phyloP scores from a whole-genome alignment of 306 rosid genomes.

The Fragaria ananassa region DNA sequence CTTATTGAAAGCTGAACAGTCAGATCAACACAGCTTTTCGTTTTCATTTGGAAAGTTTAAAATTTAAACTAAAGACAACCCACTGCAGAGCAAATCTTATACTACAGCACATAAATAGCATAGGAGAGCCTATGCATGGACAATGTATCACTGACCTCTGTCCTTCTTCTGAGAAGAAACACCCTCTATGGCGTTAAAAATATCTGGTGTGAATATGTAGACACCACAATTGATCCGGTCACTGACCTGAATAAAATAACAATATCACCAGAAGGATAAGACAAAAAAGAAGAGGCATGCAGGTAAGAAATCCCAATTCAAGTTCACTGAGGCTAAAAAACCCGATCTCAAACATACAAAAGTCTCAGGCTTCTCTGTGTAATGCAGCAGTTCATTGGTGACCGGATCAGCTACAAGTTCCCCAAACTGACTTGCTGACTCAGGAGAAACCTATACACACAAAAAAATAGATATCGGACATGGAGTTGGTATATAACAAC shows the following conservation, averaged over 20 bases:
- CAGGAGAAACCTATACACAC: slow-evolving; percentile 73
- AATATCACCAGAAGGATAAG: not conserved
- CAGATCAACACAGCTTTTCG: not conserved
- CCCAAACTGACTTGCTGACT: slow-evolving; percentile 78
- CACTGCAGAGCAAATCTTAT: not conserved
- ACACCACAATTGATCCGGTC: slow-evolving; percentile 90
- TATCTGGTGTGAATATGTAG: slow-evolving; percentile 77
- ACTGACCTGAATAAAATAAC: slow-evolving; percentile 62
- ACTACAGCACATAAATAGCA: not conserved
- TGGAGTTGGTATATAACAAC: not conserved
- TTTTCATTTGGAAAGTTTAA: not conserved
- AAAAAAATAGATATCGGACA: slow-evolving; percentile 1
- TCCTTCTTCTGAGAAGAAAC: slow-evolving; percentile 79
- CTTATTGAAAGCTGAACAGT: not conserved
- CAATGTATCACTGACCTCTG: slow-evolving; percentile 48
- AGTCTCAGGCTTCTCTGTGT: slow-evolving; percentile 95
- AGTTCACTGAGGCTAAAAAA: slow-evolving; percentile 1
- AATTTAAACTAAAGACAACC: not conserved
- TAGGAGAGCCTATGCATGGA: not conserved
- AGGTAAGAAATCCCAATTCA: slow-evolving; percentile 18
- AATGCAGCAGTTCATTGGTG: slow-evolving; percentile 87
- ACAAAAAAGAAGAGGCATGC: not conserved
- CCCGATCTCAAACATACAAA: slow-evolving; percentile 55
- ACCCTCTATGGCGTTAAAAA: slow-evolving; percentile 71
- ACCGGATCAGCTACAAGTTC: slow-evolving; percentile 88